Conservation (phyloP, 129 eudicot genomes). For the Rutidosis leptorrhynchoides region DNA sequence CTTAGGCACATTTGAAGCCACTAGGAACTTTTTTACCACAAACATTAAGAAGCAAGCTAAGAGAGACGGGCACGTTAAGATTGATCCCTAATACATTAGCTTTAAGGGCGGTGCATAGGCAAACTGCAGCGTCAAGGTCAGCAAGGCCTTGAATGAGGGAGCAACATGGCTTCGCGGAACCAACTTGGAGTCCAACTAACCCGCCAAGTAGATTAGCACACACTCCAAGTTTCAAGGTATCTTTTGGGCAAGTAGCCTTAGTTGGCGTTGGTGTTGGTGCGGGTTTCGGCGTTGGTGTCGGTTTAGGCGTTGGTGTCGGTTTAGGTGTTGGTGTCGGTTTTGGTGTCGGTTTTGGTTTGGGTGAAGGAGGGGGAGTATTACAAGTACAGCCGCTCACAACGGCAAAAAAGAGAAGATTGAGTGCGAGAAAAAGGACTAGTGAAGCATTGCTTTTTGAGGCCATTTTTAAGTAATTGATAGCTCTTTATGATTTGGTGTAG, state of each 20-base stretch:
- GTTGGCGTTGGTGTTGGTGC: conserved; percentile 18
- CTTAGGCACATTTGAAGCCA: conserved; percentile 20
- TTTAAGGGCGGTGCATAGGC: conserved; percentile 65
- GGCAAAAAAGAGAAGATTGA: conserved; percentile 49
- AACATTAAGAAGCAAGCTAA: conserved; percentile 29
- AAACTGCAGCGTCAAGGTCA: conserved; percentile 56
- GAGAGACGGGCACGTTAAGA: conserved; percentile 50
- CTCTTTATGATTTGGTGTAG: not conserved
- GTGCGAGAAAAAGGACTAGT: conserved; percentile 36
- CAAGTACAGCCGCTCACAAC: conserved; percentile 31
- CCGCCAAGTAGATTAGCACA: conserved; percentile 34
- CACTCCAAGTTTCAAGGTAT: conserved; percentile 37
- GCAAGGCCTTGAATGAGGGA: conserved; percentile 43
- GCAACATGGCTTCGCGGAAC: conserved; percentile 50
- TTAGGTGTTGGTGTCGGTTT: conserved; percentile 15
- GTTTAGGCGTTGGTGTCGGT: conserved; percentile 23
- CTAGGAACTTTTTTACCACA: not conserved
- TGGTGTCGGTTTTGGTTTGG: conserved; percentile 4
- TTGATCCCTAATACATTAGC: conserved; percentile 52
- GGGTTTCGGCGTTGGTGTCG: not conserved
- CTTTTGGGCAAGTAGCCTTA: conserved; percentile 31
- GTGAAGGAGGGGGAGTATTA: conserved; percentile 24
- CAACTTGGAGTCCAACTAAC: conserved; percentile 21
- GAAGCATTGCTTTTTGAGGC: conserved; percentile 32
- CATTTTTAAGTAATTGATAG: conserved; percentile 10